Evolutionary conservation across 768 basidiomycete genomes (phyloP), one percentile per base, ranked within the genome.

Genomic region (Tephrocybe sp.): DNA sequence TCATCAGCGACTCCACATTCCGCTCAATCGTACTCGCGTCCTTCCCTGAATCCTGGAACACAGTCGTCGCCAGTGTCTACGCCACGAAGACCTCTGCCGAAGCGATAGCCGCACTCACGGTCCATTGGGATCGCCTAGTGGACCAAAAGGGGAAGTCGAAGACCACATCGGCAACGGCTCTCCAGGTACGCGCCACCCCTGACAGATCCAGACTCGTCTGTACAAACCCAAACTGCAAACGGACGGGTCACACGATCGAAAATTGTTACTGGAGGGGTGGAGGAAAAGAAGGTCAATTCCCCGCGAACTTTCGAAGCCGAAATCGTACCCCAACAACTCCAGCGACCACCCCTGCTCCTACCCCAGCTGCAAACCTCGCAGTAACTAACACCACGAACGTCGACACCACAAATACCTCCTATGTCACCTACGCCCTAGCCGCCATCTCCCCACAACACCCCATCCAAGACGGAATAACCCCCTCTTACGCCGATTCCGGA

Each of bases 211-310:
- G 49, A 2, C n/a, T 53, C 4, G 23, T 50, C 3, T 57, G 58
- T 44, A 30, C 30, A 0, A 60, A 64, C 51, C 54, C 53, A 7
- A 61, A 60, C 41, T 71, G 69, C 45, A 29, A 52, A 3, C 21
- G 30, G 13, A 31, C 9, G 0, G 60, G 68, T 0, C 68, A 71
- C 27, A 33, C 48, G 9, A 57, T 57, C 5, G 56, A 54, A 4
- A 50, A 61, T 2, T 71, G 68, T 47, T 72, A 64, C 56, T 62
- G 58, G 54, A 52, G 51, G 9, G 69, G 69, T 0, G 64, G 68
- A 19, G 68, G 68, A 12, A 71, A 68, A 34, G 66, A 67, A 34
- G 69, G 70, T 10, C 69, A 71, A 42, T 64, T 62, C 34, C 66
- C 64, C 0, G 37, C 53, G 4, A 52, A 55, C 8, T 64, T 61